Conservation (phyloP, 2,329 filamentous ascomycete genomes). For the Eurotiales sp. region DNA sequence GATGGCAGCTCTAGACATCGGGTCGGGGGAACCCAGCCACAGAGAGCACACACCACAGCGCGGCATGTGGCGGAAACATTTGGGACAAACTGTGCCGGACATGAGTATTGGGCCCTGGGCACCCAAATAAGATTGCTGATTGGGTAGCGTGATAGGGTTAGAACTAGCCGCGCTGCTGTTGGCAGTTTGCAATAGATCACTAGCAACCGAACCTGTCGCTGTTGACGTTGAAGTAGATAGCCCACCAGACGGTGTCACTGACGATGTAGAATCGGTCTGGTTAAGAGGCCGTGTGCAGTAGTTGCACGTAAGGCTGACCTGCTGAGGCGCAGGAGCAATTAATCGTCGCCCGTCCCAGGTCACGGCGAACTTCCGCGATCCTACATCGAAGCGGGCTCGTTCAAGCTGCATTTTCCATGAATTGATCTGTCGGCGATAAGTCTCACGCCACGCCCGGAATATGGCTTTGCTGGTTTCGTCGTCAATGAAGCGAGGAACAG, state of each 20-base stretch:
- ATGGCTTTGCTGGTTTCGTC: conserved; percentile 49
- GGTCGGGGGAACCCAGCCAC: conserved; percentile 59
- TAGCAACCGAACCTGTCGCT: conserved; percentile 7
- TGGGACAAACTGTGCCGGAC: conserved; percentile 56
- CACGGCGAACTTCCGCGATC: conserved; percentile 51
- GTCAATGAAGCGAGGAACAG: conserved; percentile 56
- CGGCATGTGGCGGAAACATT: conserved; percentile 61
- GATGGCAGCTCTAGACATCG: conserved; percentile 40
- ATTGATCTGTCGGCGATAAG: conserved; percentile 59
- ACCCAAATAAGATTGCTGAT: conserved; percentile 10
- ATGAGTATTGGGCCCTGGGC: conserved; percentile 20
- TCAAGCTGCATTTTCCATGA: conserved; percentile 59
- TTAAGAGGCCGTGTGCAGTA: conserved; percentile 59
- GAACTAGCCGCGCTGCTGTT: conserved; percentile 3
- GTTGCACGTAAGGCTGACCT: conserved; percentile 57
- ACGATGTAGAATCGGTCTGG: conserved; percentile 36
- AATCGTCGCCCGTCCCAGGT: conserved; percentile 48
- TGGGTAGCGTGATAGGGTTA: conserved; percentile 1
- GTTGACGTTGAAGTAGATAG: conserved; percentile 27
- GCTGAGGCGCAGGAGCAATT: conserved; percentile 48
- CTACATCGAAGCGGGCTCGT: conserved; percentile 57
- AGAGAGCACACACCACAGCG: conserved; percentile 60
- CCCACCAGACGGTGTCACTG: conserved; percentile 26
- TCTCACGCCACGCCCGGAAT: conserved; percentile 59
- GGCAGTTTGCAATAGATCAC: conserved; percentile 7